Evolutionary conservation across 768 basidiomycete genomes (phyloP).

Genomic region (Rhodotorula babjevae): DNA sequence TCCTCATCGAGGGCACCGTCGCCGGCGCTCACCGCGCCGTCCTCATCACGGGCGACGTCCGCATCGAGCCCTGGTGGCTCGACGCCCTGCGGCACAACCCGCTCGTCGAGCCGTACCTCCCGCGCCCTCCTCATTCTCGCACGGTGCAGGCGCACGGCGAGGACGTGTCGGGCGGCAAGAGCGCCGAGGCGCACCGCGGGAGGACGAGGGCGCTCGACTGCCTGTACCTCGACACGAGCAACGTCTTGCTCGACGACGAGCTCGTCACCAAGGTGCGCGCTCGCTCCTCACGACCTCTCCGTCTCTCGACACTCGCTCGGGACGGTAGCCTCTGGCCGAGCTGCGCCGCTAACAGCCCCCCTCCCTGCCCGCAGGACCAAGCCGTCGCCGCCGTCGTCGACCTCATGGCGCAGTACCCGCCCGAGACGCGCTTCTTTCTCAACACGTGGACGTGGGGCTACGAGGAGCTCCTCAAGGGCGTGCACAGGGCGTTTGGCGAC

Average conservation of each 20-base stretch:
- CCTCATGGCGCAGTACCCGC: constrained; percentile 65
- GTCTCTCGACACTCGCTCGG: neutral
- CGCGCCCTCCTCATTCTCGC: no score
- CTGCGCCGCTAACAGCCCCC: neutral
- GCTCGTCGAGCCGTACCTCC: constrained; percentile 65
- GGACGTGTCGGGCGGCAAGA: no score
- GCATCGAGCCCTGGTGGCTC: constrained; percentile 78
- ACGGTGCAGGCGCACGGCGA: no score
- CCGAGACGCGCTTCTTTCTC: constrained; percentile 71
- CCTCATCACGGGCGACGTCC: constrained; percentile 88
- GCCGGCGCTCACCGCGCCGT: constrained; percentile 64
- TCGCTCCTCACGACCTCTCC: neutral
- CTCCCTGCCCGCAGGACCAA: constrained; percentile 52
- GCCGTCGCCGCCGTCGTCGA: constrained; percentile 65
- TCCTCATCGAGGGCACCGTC: constrained; percentile 67
- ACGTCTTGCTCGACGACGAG: constrained; percentile 54
- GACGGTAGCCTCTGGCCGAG: no score
- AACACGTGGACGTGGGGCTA: constrained; percentile 97
- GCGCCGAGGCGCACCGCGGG: neutral
- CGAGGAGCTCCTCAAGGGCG: constrained; percentile 68
- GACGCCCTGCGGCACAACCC: constrained; percentile 65
- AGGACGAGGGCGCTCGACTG: constrained; percentile 15
- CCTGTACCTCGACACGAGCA: constrained; percentile 79
- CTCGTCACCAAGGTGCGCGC: constrained; percentile 60
- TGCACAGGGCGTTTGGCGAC: constrained; percentile 63